Evolutionary conservation across 306 rosid species (phyloP), one percentile per base, ranked within the genome.

Genomic region (Cucurbita argyrosperma): DNA sequence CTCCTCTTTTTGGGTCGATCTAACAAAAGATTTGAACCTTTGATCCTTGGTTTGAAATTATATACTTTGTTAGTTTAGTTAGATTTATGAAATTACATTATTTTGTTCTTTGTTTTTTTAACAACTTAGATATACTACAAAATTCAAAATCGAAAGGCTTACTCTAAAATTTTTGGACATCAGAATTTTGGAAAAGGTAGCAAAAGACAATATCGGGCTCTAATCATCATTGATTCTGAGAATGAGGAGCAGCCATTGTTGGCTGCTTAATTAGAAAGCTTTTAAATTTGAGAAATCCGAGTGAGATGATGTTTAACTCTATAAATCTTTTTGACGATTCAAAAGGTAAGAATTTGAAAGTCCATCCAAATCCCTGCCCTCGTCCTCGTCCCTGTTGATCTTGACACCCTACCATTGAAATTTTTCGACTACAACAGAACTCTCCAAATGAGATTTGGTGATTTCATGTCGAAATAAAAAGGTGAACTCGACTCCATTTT

Each of bases 401-500:
- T 71, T 58, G 79, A 83, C 10, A 19, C 42, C 43, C 26, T 18
- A 6, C 55, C 12, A 0, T 64, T 54, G n/a, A 77, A 72, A 58
- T 21, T 74, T 77, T 66, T 78, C 43, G 52, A 78, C 77, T 90
- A 87, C 74, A 78, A 83, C 10, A 79, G 69, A 18, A 47, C 90
- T 23, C 60, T 86, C 46, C 81, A 56, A 57, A 82, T 38, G 47
- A 83, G 82, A 14, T 13, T 59, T 16, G 30, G 66, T 4, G 79
- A 57, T 21, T 87, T 93, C 73, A 67, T 77, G 15, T 47, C 77
- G 13, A 14, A 69, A 26, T 82, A 86, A 47, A 76, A 56, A 30
- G 78, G 79, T 40, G 98, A 90, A 62, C 74, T 80, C 10, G 78
- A 85, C 26, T n/a, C 98, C 4, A 89, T 93, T 72, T 89, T 96